Evolutionary conservation across 768 basidiomycete species (phyloP), one percentile per base, ranked within the genome.

Genomic region (Pisolithus marmoratus): DNA sequence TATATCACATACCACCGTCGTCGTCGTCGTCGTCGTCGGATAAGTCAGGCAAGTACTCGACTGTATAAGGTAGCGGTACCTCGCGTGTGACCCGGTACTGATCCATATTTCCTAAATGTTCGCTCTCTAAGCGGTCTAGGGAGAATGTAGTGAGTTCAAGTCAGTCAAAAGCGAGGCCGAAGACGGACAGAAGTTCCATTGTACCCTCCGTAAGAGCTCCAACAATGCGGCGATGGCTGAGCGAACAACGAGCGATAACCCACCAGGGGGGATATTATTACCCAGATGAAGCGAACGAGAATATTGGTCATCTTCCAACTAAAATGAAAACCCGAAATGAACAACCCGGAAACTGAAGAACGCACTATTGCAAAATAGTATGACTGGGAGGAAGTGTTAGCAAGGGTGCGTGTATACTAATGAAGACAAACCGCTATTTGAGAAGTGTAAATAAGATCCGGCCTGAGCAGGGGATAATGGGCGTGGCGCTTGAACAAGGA

Each of bases 41-140:
- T 75, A 31, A 71, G 66, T 43, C 81, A 76, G 71, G 62, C 4
- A 57, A 60, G 27, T 57, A 51, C 43, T 84, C 79, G 49, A 84
- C 70, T 2, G 71, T 63, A 66, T 94, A 95, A 2, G 91, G 92
- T 31, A 96, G 69, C 0, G 90, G 87, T 14, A 92, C 82, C 60
- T 96, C 92, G 23, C 85, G 77, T 2, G 87, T 91, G 40, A 89
- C 82, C 22, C 93, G 90, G 66, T 91, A 95, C 60, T 93, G 91
- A 76, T 91, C 90, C 67, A 89, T 82, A 66, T 96, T 96, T 74
- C 90, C 89, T 24, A 94, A 70, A 57, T 96, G 94, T 70, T 96
- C 94, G 69, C 89, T 93, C 67, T 94, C 90, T 38, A 91, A 70
- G 58, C 90, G 88, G 67, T 80, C 85, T 90, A 58, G 31, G n/a